phyloP scores from a whole-genome alignment of 2,329 filamentous ascomycete species.

The Fusarium penzigii region DNA sequence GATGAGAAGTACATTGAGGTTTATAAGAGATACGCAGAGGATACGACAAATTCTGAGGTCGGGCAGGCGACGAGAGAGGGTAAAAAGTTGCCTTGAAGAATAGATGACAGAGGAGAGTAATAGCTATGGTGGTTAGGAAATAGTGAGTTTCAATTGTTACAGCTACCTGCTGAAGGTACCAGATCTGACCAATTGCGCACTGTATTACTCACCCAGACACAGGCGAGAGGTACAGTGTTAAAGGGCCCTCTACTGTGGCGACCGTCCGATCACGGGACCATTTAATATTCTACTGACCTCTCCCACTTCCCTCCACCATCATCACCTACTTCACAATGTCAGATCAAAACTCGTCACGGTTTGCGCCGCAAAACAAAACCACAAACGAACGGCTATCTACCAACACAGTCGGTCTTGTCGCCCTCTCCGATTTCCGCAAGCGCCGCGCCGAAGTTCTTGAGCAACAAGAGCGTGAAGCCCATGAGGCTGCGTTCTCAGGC shows the following conservation, averaged over 20 bases:
- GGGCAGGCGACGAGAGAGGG: constrained; percentile 65
- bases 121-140: not conserved
- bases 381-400: constrained; percentile 81
- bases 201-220: no score
- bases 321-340: constrained; percentile 37
- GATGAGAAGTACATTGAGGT: constrained; percentile 66
- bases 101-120: no score
- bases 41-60: constrained; percentile 62
- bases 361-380: constrained; percentile 73
- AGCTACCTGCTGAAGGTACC: no score
- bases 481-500: constrained; percentile 56
- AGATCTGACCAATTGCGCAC: no score
- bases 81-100: constrained; percentile 52
- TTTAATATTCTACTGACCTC: no score
- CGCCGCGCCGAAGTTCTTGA: constrained; percentile 92
- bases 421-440: constrained; percentile 93
- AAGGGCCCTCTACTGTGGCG: no score
- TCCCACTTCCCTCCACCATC: not conserved
- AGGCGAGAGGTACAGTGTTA: no score
- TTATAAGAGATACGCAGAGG: constrained; percentile 68
- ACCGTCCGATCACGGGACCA: not conserved
- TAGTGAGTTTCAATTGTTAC: no score
- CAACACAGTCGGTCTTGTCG: constrained; percentile 87
- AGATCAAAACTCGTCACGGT: constrained; percentile 54
- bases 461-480: constrained; percentile 79